Conservation (phyloP, 768 basidiomycete genomes). For the Trametopsis cervina region DNA sequence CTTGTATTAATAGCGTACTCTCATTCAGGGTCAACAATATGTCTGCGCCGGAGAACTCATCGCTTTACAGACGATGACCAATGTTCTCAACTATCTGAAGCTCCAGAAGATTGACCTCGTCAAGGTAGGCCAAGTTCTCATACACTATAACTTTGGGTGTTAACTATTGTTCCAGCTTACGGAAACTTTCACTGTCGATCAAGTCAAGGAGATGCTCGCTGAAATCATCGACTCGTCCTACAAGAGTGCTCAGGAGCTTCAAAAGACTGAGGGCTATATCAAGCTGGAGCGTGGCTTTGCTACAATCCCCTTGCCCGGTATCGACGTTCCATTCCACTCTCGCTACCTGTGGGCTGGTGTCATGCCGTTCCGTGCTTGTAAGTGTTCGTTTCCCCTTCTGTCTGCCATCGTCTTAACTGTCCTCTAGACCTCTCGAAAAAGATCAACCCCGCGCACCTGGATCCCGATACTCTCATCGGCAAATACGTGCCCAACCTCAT, state of each 20-base stretch:
- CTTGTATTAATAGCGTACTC: no score
- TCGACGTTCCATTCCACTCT: conserved; percentile 99
- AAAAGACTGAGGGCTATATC: conserved; percentile 81
- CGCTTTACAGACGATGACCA: conserved; percentile 89
- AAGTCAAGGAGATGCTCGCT: conserved; percentile 92
- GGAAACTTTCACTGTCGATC: conserved; percentile 81
- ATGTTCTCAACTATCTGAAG: conserved; percentile 95
- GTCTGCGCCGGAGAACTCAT: conserved; percentile 97
- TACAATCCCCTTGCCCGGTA: conserved; percentile 90
- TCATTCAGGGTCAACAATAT: conserved; percentile 90
- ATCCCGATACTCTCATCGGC: conserved; percentile 90
- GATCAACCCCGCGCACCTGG: conserved; percentile 84
- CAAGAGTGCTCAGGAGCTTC: conserved; percentile 68
- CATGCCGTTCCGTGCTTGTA: conserved; percentile 93
- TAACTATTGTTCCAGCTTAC: conserved; percentile 50
- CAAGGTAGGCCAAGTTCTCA: conserved; percentile 43
- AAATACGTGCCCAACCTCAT: conserved; percentile 98
- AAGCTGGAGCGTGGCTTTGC: conserved; percentile 96
- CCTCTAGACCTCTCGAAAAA: conserved; percentile 89
- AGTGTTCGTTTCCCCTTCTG: conserved; percentile 27
- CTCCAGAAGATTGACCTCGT: conserved; percentile 91
- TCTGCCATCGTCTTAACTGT: no score
- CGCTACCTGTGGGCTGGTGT: conserved; percentile 99
- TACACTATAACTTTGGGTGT: conserved; percentile 2
- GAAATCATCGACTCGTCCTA: conserved; percentile 86